Base-by-base conservation (phyloP, 352 stramenopile species). In the Thalassiosira sp. region DNA sequence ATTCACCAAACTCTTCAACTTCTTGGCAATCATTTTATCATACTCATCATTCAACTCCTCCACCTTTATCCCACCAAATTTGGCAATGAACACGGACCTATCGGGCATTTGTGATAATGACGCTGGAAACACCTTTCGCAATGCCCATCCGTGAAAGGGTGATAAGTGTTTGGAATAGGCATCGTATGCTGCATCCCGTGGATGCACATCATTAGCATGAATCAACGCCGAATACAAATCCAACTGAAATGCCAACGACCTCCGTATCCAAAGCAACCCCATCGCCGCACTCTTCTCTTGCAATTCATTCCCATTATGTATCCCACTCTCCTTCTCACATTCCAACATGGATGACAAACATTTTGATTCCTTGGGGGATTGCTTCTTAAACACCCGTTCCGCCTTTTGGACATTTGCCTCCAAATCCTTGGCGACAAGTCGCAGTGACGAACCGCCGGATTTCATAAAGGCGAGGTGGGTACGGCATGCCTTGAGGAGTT, bases 201-300 rank as follows among this genome's bases (percentile, higher is more conserved):
- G 76, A 27, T 72, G 54, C 1, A 42, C 35, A 27, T 53, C 45
- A n/a, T n/a, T n/a, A 10, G 52, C 35, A 43, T 49, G 3, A 28
- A 71, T 49, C n/a, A 82, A 25, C 45, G 64, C 64, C 18, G 27
- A 16, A 40, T 74, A 82, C 62, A 81, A 56, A n/a, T 85, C 48
- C 11, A 61, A 22, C 48, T 84, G 69, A 70, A 79, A 82, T 16
- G 57, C 52, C 1, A 87, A 37, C 2, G 62, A 71, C 1, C 79
- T 51, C 5, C 76, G 59, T 42, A 88, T 73, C 81, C 81, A 82
- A 18, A 85, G 33, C 11, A 85, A 37, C 42, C 72, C 72, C 16
- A 88, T 80, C 10, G 81, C 72, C 13, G 64, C 80, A 1, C 64
- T 79, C 20, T 62, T 53, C 40, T 87, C 80, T n/a, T 76, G 54